These are phyloP conservation scores for Fusarium fujikuroi DNA, from an alignment of 2,329 filamentous ascomycete genomes.

Conservation along the genomic window DNA sequence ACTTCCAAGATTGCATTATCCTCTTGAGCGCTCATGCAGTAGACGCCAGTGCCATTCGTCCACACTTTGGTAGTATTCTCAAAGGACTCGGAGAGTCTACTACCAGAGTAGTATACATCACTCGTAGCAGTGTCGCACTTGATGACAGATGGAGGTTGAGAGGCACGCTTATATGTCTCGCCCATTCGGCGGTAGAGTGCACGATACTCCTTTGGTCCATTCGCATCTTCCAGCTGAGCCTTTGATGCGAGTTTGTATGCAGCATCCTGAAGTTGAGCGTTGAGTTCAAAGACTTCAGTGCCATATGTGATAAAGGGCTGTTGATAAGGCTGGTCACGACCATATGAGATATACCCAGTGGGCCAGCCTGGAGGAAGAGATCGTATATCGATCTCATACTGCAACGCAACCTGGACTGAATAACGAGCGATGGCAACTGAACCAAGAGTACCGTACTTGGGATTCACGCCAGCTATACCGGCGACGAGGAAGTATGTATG, in stretches of 20 bases:
- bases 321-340: conserved; percentile 62
- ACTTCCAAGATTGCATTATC: conserved; percentile 77
- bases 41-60: conserved; percentile 74
- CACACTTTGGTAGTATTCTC: conserved; percentile 70
- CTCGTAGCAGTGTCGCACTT: conserved; percentile 76
- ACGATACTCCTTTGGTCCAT: conserved; percentile 63
- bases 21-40: conserved; percentile 79
- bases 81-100: conserved; percentile 69
- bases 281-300: conserved; percentile 76
- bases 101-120: conserved; percentile 77
- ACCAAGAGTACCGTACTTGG: conserved; percentile 71
- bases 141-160: conserved; percentile 63
- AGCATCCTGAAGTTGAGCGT: conserved; percentile 64
- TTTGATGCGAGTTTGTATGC: conserved; percentile 62
- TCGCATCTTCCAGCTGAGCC: conserved; percentile 64
- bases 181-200: conserved; percentile 60
- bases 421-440: conserved; percentile 75
- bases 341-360: conserved; percentile 76
- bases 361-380: conserved; percentile 73
- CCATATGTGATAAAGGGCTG: conserved; percentile 72
- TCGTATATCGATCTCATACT: conserved; percentile 79
- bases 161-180: conserved; percentile 54
- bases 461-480: conserved; percentile 81
- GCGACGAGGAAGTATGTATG: conserved; percentile 76
- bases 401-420: conserved; percentile 77